These are phyloP conservation scores for Alternaria sp. DNA, from an alignment of 2,329 filamentous ascomycete genomes.

Conservation along the genomic window DNA sequence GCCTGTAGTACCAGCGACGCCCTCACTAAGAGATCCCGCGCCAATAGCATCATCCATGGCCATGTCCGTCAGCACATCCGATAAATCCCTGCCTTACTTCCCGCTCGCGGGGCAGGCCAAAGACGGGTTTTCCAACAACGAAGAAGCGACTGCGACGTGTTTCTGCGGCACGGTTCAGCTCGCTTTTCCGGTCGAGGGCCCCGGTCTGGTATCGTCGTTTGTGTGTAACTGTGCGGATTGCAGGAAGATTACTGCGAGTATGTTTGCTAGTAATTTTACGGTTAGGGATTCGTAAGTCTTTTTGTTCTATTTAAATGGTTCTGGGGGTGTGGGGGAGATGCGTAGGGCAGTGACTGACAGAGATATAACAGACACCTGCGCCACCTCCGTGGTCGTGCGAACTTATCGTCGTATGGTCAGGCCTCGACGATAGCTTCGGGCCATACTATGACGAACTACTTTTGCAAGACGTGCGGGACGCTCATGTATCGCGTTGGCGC, in stretches of 20 bases:
- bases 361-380: slow-evolving; percentile 37
- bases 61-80: slow-evolving; percentile 1
- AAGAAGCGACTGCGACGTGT: slow-evolving; percentile 38
- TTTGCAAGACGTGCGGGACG: slow-evolving; percentile 65
- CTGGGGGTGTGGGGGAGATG: neutral
- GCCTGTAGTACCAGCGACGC: neutral
- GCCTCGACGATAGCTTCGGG: slow-evolving; percentile 7
- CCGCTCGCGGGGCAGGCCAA: slow-evolving; percentile 21
- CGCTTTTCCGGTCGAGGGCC: slow-evolving; percentile 50
- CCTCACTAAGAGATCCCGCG: neutral
- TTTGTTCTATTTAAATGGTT: neutral
- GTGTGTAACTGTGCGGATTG: slow-evolving; percentile 68
- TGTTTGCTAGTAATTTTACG: slow-evolving; percentile 64
- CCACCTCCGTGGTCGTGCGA: slow-evolving; percentile 59
- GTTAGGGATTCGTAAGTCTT: slow-evolving; percentile 49
- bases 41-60: neutral
- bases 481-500: slow-evolving; percentile 64
- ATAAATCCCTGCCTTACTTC: slow-evolving; percentile 18
- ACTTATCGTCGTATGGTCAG: slow-evolving; percentile 56
- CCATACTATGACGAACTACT: slow-evolving; percentile 64
- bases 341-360: neutral
- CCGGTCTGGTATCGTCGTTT: slow-evolving; percentile 59
- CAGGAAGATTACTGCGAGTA: slow-evolving; percentile 66
- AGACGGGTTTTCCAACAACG: slow-evolving; percentile 29
- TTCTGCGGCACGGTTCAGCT: slow-evolving; percentile 40